These are phyloP conservation scores for Colletotrichum musae DNA, from an alignment of 2,329 filamentous ascomycete species.

Conservation along the genomic window DNA sequence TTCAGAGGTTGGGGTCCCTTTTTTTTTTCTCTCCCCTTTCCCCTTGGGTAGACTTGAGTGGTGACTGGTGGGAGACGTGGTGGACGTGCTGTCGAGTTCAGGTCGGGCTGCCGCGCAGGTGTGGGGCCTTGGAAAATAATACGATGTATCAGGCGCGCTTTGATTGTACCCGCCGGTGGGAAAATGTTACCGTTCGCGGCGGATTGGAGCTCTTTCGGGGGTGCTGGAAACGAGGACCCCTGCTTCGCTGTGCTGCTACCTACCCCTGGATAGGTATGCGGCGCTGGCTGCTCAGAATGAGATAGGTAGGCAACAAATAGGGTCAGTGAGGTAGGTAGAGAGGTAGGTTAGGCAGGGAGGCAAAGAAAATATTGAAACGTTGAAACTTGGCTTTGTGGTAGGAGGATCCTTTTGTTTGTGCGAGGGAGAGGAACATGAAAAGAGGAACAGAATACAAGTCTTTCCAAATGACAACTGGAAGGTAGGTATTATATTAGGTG, in stretches of 20 bases:
- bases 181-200: slow-evolving; percentile 39
- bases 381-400: no score
- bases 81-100: slow-evolving; percentile 14
- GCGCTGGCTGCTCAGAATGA: not conserved
- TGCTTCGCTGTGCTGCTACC: slow-evolving; percentile 23
- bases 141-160: slow-evolving; percentile 40
- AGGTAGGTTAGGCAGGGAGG: not conserved
- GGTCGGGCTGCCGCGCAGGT: slow-evolving; percentile 25
- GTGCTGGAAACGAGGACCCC: slow-evolving; percentile 30
- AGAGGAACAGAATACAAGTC: no score
- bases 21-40: not conserved
- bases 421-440: no score
- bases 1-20: not conserved
- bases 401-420: no score
- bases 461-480: no score
- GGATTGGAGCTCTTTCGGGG: slow-evolving; percentile 27
- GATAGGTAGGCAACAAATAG: no score
- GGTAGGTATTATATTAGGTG: no score
- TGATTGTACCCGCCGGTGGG: slow-evolving; percentile 29
- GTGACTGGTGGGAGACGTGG: slow-evolving; percentile 1
- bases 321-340: no score
- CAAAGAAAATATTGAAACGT: not conserved
- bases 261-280: slow-evolving; percentile 24
- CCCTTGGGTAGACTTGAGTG: not conserved
- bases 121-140: slow-evolving; percentile 39